Conservation (phyloP, 495 filamentous ascomycete species). For the Penicillium psychrofluorescens region DNA sequence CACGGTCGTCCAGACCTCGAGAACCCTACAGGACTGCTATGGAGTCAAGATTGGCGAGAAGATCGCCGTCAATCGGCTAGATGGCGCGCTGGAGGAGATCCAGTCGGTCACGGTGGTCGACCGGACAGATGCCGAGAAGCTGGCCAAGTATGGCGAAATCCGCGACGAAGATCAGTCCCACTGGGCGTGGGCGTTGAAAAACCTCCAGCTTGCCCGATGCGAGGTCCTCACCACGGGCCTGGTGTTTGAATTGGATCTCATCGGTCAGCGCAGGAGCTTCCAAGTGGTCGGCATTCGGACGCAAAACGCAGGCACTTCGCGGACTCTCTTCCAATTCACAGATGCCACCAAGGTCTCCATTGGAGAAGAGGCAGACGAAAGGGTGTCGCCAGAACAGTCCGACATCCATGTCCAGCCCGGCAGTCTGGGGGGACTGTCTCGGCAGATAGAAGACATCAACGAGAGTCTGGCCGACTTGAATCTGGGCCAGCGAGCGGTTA, state of each 20-base stretch:
- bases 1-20: conserved; percentile 57
- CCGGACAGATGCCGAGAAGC: conserved; percentile 32
- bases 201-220: conserved; percentile 43
- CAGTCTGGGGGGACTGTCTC: conserved; percentile 56
- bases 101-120: conserved; percentile 44
- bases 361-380: conserved; percentile 13
- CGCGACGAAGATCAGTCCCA: conserved; percentile 39
- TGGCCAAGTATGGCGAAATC: conserved; percentile 23
- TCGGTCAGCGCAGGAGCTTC: conserved; percentile 39
- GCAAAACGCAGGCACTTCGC: conserved; percentile 12
- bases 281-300: conserved; percentile 29
- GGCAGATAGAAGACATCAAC: conserved; percentile 59
- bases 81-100: conserved; percentile 31
- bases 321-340: conserved; percentile 30
- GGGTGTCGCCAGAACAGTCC: conserved; percentile 2
- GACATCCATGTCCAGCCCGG: conserved; percentile 19
- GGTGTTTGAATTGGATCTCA: conserved; percentile 40
- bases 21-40: conserved; percentile 56
- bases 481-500: conserved; percentile 16
- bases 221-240: conserved; percentile 36
- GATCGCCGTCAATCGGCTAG: conserved; percentile 43
- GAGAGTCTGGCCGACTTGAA: conserved; percentile 56
- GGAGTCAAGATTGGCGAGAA: conserved; percentile 57
- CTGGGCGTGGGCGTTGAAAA: conserved; percentile 59
- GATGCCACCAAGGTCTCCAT: conserved; percentile 28